Conservation (phyloP, 108 stramenopile species). For the Nitzschia sp. region DNA sequence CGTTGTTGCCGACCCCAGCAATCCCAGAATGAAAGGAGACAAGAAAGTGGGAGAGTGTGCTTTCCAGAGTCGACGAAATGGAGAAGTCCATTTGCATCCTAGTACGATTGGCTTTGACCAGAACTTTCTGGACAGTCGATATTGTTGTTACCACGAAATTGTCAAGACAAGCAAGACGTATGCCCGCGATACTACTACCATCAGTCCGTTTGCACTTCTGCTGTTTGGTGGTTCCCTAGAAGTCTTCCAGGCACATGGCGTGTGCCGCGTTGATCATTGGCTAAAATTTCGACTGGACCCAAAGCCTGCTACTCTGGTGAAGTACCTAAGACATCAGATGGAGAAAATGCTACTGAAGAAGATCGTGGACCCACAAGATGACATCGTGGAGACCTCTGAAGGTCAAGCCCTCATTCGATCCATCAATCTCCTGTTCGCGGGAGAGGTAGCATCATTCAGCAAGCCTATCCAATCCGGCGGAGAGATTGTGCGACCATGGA, state of each 20-base stretch:
- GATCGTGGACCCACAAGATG: constrained; percentile 60
- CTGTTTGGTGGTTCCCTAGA: constrained; percentile 72
- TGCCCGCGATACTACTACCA: constrained; percentile 62
- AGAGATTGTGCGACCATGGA: constrained; percentile 46
- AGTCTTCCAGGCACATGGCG: constrained; percentile 57
- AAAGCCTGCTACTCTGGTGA: constrained; percentile 70
- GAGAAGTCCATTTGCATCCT: constrained; percentile 68
- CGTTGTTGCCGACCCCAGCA: constrained; percentile 11
- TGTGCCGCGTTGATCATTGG: constrained; percentile 69
- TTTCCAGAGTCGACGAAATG: constrained; percentile 56
- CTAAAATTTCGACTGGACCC: constrained; percentile 58
- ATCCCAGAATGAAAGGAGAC: constrained; percentile 22
- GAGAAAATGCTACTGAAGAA: constrained; percentile 60
- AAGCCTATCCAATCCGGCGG: constrained; percentile 34
- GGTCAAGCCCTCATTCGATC: constrained; percentile 58
- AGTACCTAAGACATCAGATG: constrained; percentile 61
- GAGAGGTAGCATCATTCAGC: constrained; percentile 18
- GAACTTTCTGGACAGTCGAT: constrained; percentile 54
- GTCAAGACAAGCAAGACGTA: constrained; percentile 76
- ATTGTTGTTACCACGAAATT: constrained; percentile 76
- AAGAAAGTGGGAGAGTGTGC: constrained; percentile 58
- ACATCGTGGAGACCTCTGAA: constrained; percentile 42
- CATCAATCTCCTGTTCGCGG: constrained; percentile 46
- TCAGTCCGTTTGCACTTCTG: constrained; percentile 59
- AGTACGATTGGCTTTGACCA: constrained; percentile 63